Conservation (phyloP, 2,329 filamentous ascomycete genomes). For the Blastomyces emzantsi region DNA sequence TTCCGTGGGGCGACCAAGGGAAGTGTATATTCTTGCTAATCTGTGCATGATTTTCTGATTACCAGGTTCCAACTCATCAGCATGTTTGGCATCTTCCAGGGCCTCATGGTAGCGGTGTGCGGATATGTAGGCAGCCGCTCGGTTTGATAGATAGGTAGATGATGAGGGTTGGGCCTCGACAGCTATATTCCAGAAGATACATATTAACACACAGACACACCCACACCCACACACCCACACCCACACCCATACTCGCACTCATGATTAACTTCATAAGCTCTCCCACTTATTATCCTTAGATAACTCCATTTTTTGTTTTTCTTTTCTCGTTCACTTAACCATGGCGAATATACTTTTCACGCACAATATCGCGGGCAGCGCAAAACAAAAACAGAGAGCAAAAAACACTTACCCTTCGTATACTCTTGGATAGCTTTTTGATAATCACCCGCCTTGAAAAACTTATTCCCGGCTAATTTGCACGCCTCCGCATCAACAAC, state of each 20-base stretch:
- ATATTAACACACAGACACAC: slow-evolving; percentile 3
- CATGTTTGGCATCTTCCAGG: slow-evolving; percentile 74
- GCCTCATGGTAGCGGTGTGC: slow-evolving; percentile 70
- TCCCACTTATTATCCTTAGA: too few relatives aligned
- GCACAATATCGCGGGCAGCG: neutral
- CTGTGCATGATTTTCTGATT: slow-evolving; percentile 85
- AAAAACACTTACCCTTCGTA: slow-evolving; percentile 63
- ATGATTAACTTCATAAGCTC: neutral
- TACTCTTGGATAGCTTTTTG: slow-evolving; percentile 83
- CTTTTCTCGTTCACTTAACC: neutral
- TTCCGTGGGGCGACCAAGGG: slow-evolving; percentile 75
- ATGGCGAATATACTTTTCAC: slow-evolving; percentile 5
- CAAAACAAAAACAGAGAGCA: slow-evolving; percentile 2
- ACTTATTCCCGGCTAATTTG: slow-evolving; percentile 91
- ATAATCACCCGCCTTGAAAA: slow-evolving; percentile 93
- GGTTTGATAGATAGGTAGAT: slow-evolving; percentile 86
- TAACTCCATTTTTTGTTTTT: too few relatives aligned
- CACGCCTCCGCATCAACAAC: slow-evolving; percentile 76
- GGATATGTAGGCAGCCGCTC: slow-evolving; percentile 88
- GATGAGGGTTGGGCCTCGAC: slow-evolving; percentile 80
- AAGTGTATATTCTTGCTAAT: slow-evolving; percentile 81
- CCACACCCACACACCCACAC: neutral
- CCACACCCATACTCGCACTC: neutral
- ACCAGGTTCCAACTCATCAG: slow-evolving; percentile 71
- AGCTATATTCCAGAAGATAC: slow-evolving; percentile 47